Evolutionary conservation across 805 yeast species (phyloP).

Genomic region (Barnettozyma pratensis): DNA sequence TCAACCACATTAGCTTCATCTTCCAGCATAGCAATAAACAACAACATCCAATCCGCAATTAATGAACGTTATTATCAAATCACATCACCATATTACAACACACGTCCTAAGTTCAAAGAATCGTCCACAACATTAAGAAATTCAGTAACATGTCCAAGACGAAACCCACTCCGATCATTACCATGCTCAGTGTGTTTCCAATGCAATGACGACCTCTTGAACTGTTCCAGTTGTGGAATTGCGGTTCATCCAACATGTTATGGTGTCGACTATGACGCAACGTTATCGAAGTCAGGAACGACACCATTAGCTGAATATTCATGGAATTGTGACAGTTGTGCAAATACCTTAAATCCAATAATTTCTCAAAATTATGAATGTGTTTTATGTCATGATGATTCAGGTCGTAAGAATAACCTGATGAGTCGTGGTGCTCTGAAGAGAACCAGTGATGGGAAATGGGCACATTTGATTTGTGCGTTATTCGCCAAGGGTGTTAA

Average conservation of each 20-base stretch:
- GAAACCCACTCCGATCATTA: not conserved
- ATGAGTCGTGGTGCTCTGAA: conserved; percentile 38
- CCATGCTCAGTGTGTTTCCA: conserved; percentile 57
- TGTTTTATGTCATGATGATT: conserved; percentile 42
- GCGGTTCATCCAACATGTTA: conserved; percentile 68
- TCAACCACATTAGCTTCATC: not conserved
- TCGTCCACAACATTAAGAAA: not conserved
- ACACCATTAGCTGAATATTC: conserved; percentile 23
- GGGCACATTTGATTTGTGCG: conserved; percentile 80
- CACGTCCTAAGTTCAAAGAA: conserved; percentile 17
- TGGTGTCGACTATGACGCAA: conserved; percentile 36
- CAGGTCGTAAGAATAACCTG: conserved; percentile 10
- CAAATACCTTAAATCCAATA: conserved; percentile 60
- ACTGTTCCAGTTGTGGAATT: conserved; percentile 64
- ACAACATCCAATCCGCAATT: conserved; percentile 9
- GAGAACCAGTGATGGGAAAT: conserved; percentile 58
- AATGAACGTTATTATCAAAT: conserved; percentile 14
- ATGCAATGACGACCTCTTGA: conserved; percentile 38
- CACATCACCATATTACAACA: conserved; percentile 13
- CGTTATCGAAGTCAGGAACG: conserved; percentile 2
- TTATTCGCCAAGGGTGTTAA: conserved; percentile 42
- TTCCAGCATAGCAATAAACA: not conserved
- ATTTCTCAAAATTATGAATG: conserved; percentile 57
- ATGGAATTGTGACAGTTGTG: conserved; percentile 82
- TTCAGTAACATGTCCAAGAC: not conserved